Evolutionary conservation across 2,329 filamentous ascomycete genomes (phyloP), one percentile per base, ranked within the genome.

Genomic region (Colletotrichum zoysiae): DNA sequence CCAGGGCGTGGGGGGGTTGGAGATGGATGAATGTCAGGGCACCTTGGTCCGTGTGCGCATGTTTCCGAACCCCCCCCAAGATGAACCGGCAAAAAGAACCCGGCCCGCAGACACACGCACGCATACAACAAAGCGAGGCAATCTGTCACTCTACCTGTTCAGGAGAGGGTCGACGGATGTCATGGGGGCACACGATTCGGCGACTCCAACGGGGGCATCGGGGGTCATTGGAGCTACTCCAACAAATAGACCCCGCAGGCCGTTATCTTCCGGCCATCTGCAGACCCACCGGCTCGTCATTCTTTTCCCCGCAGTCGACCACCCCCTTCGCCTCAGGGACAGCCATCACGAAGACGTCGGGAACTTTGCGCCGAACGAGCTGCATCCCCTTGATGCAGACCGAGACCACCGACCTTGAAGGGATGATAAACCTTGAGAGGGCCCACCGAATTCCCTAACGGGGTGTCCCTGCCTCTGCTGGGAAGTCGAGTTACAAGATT

Each of bases 161-260:
- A 42, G 40, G 11, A n/a, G 35, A 6, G 20, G 12, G 23, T 57
- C 33, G 12, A 55, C 16, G 30, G 26, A 55, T 56, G 11, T 38
- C 35, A 9, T 38, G 35, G 35, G 11, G 48, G 20, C 14, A 53
- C 30, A n/a, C 8, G 18, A 35, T 30, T 33, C 38, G n/a, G 48
- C 48, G 38, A 14, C 44, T 61, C 56, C 44, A 53, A 61, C 56
- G 65, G n/a, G 20, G 23, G 23, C 46, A 33, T 53, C n/a, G 57
- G 50, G 65, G 65, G 40, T 20, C 48, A 57, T 38, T 30, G 40
- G 23, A 23, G 59, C 2, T 58, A 35, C 65, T 38, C 56, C 62
- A 61, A 69, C 69, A 56, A 68, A 69, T 65, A 50, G 63, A 69
- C 58, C 65, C 70, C 65, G 56, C 70, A 64, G 42, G 56, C 60